Evolutionary conservation across 352 stramenopile genomes (phyloP).

Genomic region (Saprolegnia parasitica): DNA sequence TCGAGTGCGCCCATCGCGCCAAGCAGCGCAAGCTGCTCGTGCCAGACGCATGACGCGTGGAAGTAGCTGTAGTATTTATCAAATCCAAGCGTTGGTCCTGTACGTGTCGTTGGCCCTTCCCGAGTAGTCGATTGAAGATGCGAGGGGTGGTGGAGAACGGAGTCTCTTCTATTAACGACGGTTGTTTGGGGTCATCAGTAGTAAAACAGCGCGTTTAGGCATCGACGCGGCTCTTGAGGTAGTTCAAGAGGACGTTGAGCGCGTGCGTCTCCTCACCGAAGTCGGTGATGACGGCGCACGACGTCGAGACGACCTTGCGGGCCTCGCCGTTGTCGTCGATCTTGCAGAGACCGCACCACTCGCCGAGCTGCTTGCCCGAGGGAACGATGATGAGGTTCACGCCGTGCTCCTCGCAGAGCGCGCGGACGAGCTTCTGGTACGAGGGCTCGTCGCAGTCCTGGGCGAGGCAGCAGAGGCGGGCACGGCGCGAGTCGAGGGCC

Average conservation of each 20-base stretch:
- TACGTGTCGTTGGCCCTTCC: neutral
- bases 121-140: neutral
- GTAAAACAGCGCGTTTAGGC: slow-evolving; percentile 52
- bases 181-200: neutral
- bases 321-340: slow-evolving; percentile 96
- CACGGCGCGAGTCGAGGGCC: slow-evolving; percentile 96
- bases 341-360: slow-evolving; percentile 99
- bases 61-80: neutral
- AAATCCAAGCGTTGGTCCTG: neutral
- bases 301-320: slow-evolving; percentile 98
- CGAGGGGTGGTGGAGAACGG: neutral
- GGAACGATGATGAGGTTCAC: slow-evolving; percentile 92
- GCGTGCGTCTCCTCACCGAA: slow-evolving; percentile 99
- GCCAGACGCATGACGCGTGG: slow-evolving; percentile 1
- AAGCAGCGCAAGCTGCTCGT: slow-evolving; percentile 27
- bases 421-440: slow-evolving; percentile 99
- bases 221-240: slow-evolving; percentile 95
- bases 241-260: slow-evolving; percentile 97
- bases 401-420: slow-evolving; percentile 90
- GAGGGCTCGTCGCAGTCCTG: slow-evolving; percentile 99
- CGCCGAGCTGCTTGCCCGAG: slow-evolving; percentile 96
- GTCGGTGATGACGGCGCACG: slow-evolving; percentile 98
- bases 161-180: slow-evolving; percentile 19
- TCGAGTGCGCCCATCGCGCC: slow-evolving; percentile 20
- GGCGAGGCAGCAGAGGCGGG: slow-evolving; percentile 97